Base-by-base conservation (phyloP, 2,329 filamentous ascomycete species). In the Exophiala sp. region DNA sequence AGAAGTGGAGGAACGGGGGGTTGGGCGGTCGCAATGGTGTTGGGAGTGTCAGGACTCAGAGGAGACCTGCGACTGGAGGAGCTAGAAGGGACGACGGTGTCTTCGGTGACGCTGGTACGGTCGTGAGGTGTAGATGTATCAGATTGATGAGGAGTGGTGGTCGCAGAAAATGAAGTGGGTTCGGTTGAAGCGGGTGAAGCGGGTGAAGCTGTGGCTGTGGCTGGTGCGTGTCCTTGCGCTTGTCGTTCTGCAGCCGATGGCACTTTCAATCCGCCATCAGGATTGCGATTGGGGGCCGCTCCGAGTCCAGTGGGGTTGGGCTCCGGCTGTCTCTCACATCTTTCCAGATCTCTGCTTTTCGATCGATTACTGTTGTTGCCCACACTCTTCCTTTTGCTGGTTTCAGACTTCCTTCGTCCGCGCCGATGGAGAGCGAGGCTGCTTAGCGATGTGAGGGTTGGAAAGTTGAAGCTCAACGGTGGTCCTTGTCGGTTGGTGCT, bases 121-220 rank as follows among this genome's bases (percentile, higher is more conserved):
- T 46, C 41, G 11, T 42, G 41, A 29, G 24, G 24, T 29, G 69
- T 64, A 65, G 61, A 20, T 66, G 67, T 58, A 66, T 66, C 7
- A 52, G 44, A 10, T 70, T 68, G n/a, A 62, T 69, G 12, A 56
- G 65, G 44, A 69, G 62, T 12, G 60, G 56, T 53, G 62, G 60
- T 39, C 21, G 47, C 39, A 47, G 48, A 53, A 47, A 47, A 36
- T 29, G 43, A 47, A 24, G 50, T 52, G 50, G 50, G 50, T 52
- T 40, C 34, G 20, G 44, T 14, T n/a, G 50, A 21, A 40, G 51
- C 33, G 32, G 33, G 42, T 38, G 50, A 48, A 21, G 12, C 45
- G 41, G 24, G 16, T 16, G 42, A 34, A 47, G 42, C n/a, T 41
- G 50, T 52, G 43, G 50, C 42, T 52, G 50, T 38, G 33, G 33